phyloP scores from a whole-genome alignment of 345 rosid species.

The Dipteronia dyeriana region DNA sequence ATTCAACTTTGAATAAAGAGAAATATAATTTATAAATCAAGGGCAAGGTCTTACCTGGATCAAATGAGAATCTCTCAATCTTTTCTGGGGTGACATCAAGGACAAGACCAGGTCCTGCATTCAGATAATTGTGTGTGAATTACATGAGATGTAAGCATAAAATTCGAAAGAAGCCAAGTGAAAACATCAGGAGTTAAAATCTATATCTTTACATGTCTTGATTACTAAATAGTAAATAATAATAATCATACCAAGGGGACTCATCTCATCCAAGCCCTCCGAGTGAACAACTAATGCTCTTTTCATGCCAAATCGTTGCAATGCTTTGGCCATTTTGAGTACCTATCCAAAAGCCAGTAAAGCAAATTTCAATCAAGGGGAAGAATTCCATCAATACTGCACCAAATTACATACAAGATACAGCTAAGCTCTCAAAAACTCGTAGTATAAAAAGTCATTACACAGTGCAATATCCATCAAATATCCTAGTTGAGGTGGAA shows the following conservation, averaged over 20 bases:
- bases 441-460: neutral
- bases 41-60: conserved; percentile 64
- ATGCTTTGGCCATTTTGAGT: conserved; percentile 84
- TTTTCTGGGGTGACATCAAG: conserved; percentile 70
- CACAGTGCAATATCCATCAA: neutral
- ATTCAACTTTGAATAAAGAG: neutral
- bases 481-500: neutral
- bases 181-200: neutral
- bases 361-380: neutral
- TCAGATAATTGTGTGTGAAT: conserved; percentile 5
- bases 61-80: conserved; percentile 74
- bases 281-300: conserved; percentile 96
- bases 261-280: conserved; percentile 95
- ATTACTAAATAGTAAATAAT: neutral
- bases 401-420: conserved; percentile 7
- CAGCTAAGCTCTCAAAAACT: neutral
- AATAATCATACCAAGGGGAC: conserved; percentile 71
- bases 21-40: neutral
- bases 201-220: neutral
- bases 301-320: conserved; percentile 89
- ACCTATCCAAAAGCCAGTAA: conserved; percentile 50
- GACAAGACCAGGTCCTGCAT: conserved; percentile 70
- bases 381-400: neutral
- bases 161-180: neutral
- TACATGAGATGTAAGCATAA: conserved; percentile 8